phyloP scores from a whole-genome alignment of 1,139 yeast species.

The Magnusiomyces paraingens region DNA sequence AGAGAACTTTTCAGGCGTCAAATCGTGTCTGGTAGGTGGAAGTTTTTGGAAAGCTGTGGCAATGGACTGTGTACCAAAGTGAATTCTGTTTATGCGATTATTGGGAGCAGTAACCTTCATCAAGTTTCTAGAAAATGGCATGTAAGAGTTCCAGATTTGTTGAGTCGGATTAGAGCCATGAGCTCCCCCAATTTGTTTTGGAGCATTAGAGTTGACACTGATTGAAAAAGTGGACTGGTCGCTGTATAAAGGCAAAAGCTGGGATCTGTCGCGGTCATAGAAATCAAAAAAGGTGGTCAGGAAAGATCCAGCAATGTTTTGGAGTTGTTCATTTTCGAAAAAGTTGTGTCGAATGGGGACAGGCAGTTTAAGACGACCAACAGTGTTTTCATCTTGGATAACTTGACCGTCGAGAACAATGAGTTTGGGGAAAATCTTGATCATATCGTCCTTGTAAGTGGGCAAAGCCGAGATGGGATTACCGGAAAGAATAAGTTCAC shows the following conservation, averaged over 20 bases:
- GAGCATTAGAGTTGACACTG: conserved; percentile 45
- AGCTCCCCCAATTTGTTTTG: conserved; percentile 22
- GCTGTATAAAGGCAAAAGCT: conserved; percentile 67
- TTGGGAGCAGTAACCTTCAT: conserved; percentile 56
- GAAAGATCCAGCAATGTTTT: conserved; percentile 65
- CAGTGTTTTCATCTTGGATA: conserved; percentile 63
- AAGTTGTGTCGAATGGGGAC: conserved; percentile 49
- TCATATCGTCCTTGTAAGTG: conserved; percentile 54
- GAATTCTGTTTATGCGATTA: conserved; percentile 52
- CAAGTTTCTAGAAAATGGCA: conserved; percentile 67
- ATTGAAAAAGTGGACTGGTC: conserved; percentile 79
- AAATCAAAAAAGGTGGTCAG: conserved; percentile 64
- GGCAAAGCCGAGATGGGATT: conserved; percentile 63
- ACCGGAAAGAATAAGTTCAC: conserved; percentile 69
- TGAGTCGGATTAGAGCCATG: conserved; percentile 10
- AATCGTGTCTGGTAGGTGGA: conserved; percentile 70
- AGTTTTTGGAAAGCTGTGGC: conserved; percentile 53
- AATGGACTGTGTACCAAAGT: conserved; percentile 67
- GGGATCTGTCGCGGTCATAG: conserved; percentile 77
- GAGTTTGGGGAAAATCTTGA: conserved; percentile 69
- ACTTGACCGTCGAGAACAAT: conserved; percentile 71
- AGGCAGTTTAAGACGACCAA: conserved; percentile 47
- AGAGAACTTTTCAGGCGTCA: conserved; percentile 62
- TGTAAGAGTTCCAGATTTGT: conserved; percentile 29
- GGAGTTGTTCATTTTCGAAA: conserved; percentile 74